phyloP scores from a whole-genome alignment of 23 red algal species.

The Pyropia haitanensis region DNA sequence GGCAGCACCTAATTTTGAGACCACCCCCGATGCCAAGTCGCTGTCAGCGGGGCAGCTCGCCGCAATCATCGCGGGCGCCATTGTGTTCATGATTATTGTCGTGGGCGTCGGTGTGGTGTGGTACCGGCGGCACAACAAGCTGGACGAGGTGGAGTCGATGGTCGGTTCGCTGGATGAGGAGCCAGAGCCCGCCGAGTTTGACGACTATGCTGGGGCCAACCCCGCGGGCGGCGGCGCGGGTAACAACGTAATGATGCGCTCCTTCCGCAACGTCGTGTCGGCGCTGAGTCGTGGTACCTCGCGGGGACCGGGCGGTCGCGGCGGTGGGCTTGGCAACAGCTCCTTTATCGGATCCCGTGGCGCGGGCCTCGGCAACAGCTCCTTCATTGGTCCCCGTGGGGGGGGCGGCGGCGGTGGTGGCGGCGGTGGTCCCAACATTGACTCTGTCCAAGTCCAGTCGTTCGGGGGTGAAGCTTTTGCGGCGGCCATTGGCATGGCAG shows the following conservation, averaged over 20 bases:
- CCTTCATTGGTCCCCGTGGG: slow-evolving; percentile 6
- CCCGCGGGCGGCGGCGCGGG: background rate
- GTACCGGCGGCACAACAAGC: slow-evolving; percentile 1
- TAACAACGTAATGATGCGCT: slow-evolving; percentile 1
- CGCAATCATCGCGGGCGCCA: no score
- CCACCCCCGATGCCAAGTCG: no score
- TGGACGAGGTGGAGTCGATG: slow-evolving; percentile 56
- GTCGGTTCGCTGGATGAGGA: slow-evolving; percentile 51
- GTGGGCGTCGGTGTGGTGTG: slow-evolving; percentile 11
- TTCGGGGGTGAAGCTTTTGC: slow-evolving; percentile 67
- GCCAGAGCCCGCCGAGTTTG: slow-evolving; percentile 20
- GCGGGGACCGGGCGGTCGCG: no score
- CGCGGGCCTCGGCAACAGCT: slow-evolving; percentile 1
- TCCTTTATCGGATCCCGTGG: background rate
- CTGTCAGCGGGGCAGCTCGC: no score
- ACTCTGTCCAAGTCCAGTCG: slow-evolving; percentile 36
- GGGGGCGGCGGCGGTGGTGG: slow-evolving; percentile 10
- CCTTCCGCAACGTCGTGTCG: slow-evolving; percentile 35
- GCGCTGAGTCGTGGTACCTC: background rate
- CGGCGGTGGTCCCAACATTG: slow-evolving; percentile 3
- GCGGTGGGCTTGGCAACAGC: no score
- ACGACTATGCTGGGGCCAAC: slow-evolving; percentile 15
- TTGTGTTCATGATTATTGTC: slow-evolving; percentile 1
- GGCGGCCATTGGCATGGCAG: slow-evolving; percentile 1
- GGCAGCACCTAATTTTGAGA: slow-evolving; percentile 24